Evolutionary conservation across 2,329 filamentous ascomycete species (phyloP), one percentile per base, ranked within the genome.

Genomic region (Aspergillus luchuensis): DNA sequence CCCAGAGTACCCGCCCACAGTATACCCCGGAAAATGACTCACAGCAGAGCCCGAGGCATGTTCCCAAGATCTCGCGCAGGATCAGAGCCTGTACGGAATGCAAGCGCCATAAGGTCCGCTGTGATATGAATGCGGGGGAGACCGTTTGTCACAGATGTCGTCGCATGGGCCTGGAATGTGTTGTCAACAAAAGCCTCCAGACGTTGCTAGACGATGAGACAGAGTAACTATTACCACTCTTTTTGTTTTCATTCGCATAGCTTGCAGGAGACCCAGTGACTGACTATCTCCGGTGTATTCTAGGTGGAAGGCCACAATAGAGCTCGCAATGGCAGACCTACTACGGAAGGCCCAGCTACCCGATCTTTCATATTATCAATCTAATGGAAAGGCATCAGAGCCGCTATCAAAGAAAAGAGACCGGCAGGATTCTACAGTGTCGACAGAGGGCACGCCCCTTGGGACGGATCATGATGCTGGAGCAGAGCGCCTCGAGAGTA

Each of bases 71-170:
- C 38, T 79, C 78, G 23, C 75, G 78, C 60, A 76, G 77, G 65
- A 78, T 80, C 66, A 76, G 78, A 45, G 82, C 82, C 28, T 84
- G 82, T 67, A 82, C 81, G 8, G 79, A 82, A 63, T 84, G 82
- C 67, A 79, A 82, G 62, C 80, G 82, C 59, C 82, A 84, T 63
- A 84, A 84, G 70, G 82, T 84, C 62, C 82, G 82, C 69, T 84
- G 82, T 69, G 79, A 84, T 57, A 83, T 84, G 80, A 76, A 79
- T 60, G 72, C 76, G 43, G 77, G 78, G 30, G 80, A 82, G 28
- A 76, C 80, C 28, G 75, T 78, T 15, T 84, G 82, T 66, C 79
- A 79, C 59, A 71, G 82, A 60, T 84, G 82, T 69, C 74, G 76
- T 49, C 80, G 82, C 61, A 78, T 82, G 68, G 79, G 78, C 3